Percentiles rank a stretch among this genome's conserved stretches.
Conservation (phyloP, 257 asterid genomes). For the Nemophila menziesii region DNA sequence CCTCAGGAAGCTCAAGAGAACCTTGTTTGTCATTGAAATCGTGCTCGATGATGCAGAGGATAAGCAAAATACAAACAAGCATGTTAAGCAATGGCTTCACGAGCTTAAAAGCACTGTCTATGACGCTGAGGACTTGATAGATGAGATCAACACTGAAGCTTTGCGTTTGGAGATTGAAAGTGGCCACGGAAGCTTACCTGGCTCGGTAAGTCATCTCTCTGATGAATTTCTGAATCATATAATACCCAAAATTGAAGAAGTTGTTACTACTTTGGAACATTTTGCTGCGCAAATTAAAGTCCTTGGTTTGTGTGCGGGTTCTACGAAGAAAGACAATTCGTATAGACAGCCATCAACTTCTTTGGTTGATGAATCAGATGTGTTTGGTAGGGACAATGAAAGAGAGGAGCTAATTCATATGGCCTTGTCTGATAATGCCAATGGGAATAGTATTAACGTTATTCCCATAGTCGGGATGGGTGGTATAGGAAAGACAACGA, state of each 20-base stretch:
- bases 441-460: too few relatives aligned
- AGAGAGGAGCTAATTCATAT: conserved; percentile 4
- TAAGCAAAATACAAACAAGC: conserved; percentile 1
- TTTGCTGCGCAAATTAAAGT: not conserved
- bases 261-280: too few relatives aligned
- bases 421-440: not conserved
- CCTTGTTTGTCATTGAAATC: not conserved
- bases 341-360: conserved; percentile 1
- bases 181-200: too few relatives aligned
- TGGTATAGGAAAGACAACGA: conserved; percentile 6
- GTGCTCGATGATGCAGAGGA: conserved; percentile 20
- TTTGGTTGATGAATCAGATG: conserved; percentile 1
- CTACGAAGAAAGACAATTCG: not conserved
- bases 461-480: conserved; percentile 9
- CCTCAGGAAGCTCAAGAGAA: conserved; percentile 1
- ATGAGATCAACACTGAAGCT: too few relatives aligned
- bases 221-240: not conserved
- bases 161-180: too few relatives aligned
- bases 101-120: conserved; percentile 3
- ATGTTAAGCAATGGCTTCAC: conserved; percentile 11
- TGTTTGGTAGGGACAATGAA: conserved; percentile 6
- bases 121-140: conserved; percentile 7
- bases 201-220: not conserved
- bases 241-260: conserved; percentile 5
- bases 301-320: too few relatives aligned